Percentiles rank a stretch among this genome's conserved stretches.
Conservation (phyloP, 768 basidiomycete genomes). For the Hypholoma fasciculare region DNA sequence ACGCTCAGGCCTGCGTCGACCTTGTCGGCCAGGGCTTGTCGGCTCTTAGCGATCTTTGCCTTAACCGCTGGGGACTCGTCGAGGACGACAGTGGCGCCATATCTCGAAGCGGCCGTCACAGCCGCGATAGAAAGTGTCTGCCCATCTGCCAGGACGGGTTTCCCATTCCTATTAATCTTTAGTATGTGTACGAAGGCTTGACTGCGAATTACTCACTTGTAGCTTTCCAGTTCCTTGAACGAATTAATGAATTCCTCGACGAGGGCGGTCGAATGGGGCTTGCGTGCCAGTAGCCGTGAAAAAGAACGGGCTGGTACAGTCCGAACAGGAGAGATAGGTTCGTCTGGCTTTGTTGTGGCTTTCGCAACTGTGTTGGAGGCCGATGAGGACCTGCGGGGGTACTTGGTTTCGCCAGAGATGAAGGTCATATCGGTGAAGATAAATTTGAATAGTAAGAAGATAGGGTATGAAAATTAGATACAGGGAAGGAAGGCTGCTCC, state of each 20-base stretch:
- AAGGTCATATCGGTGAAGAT: constrained; percentile 22
- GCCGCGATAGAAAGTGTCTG: constrained; percentile 73
- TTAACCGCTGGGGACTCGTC: constrained; percentile 47
- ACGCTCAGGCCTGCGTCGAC: constrained; percentile 67
- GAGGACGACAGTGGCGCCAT: constrained; percentile 50
- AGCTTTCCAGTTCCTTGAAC: constrained; percentile 59
- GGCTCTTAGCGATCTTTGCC: constrained; percentile 60
- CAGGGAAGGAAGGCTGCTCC: background rate
- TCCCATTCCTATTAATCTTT: constrained; percentile 50
- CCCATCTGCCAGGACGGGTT: constrained; percentile 66
- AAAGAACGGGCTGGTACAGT: constrained; percentile 19
- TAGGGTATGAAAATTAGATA: background rate
- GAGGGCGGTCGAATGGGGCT: constrained; percentile 33
- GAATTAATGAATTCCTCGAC: constrained; percentile 59
- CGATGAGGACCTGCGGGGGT: constrained; percentile 29
- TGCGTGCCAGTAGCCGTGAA: constrained; percentile 17
- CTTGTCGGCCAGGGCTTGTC: constrained; percentile 65
- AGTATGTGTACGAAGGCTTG: background rate
- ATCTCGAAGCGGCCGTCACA: constrained; percentile 74
- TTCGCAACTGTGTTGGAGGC: constrained; percentile 20
- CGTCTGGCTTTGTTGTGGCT: constrained; percentile 16
- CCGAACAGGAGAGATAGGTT: constrained; percentile 14
- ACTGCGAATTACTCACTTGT: constrained; percentile 46
- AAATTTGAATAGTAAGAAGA: background rate
- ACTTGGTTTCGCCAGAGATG: constrained; percentile 29